Percentiles rank a stretch among this genome's conserved stretches.
Conservation (phyloP, 225 moss, liverwort and hornwort species). For the Pleurozium schreberi region DNA sequence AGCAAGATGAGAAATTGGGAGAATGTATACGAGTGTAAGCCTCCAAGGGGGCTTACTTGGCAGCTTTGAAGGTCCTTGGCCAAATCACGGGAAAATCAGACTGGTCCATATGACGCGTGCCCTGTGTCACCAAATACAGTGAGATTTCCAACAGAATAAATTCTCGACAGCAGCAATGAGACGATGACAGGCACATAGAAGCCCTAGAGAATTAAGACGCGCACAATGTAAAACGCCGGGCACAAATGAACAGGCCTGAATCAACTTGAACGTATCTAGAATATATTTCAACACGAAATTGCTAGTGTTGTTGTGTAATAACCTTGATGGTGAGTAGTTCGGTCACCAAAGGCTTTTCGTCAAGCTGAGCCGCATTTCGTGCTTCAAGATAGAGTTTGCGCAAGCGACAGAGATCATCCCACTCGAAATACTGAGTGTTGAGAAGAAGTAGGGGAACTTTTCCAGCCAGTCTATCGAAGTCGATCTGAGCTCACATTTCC, state of each 20-base stretch:
- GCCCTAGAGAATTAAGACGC: neutral
- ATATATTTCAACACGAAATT: neutral
- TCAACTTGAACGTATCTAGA: neutral
- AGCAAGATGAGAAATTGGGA: neutral
- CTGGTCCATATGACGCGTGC: conserved; percentile 25
- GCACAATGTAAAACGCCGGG: neutral
- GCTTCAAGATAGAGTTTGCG: conserved; percentile 17
- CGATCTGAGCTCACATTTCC: neutral
- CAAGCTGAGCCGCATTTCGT: neutral
- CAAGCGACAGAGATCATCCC: conserved; percentile 16
- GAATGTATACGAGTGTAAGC: neutral
- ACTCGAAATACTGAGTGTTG: conserved; percentile 26
- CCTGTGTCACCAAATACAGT: conserved; percentile 13
- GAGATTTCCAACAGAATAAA: neutral
- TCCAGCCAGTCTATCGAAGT: conserved; percentile 29
- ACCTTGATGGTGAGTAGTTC: conserved; percentile 30
- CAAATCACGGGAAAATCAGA: conserved; percentile 25
- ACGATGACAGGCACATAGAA: neutral
- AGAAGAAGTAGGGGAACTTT: conserved; percentile 18
- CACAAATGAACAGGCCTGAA: neutral
- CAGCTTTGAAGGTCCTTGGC: conserved; percentile 25
- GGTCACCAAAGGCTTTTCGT: conserved; percentile 11
- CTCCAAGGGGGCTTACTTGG: neutral
- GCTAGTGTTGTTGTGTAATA: neutral
- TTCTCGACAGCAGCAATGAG: neutral